phyloP scores from a whole-genome alignment of 345 rosid species.

The Firmiana major region DNA sequence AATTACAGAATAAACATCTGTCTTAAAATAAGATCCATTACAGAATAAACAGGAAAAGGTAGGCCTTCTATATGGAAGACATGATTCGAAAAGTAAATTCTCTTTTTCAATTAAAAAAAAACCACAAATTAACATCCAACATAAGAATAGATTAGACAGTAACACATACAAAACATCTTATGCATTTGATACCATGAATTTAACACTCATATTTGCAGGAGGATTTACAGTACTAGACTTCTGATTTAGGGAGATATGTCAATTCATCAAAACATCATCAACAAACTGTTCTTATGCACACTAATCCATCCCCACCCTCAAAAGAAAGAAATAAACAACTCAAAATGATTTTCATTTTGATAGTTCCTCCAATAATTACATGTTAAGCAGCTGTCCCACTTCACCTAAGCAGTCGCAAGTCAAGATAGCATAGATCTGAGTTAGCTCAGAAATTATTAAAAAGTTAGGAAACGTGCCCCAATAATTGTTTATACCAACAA shows the following conservation, averaged over 20 bases:
- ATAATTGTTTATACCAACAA: slow-evolving; percentile 12
- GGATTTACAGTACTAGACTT: background rate
- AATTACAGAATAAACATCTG: slow-evolving; percentile 15
- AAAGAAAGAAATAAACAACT: background rate
- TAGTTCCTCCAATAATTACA: background rate
- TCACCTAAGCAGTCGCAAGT: background rate
- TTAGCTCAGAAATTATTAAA: slow-evolving; percentile 7
- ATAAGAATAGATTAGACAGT: background rate
- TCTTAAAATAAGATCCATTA: background rate
- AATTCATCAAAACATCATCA: background rate
- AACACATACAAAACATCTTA: background rate
- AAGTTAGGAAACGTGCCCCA: background rate
- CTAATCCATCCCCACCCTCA: background rate
- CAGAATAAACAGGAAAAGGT: background rate
- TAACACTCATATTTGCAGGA: background rate
- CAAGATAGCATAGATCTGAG: slow-evolving; percentile 16
- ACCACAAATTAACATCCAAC: background rate
- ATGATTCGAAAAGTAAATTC: background rate
- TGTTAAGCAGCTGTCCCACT: background rate
- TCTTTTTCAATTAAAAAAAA: background rate
- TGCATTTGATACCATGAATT: background rate
- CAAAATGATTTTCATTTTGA: background rate
- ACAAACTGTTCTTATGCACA: background rate
- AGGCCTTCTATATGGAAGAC: background rate
- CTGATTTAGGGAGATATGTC: background rate